These are phyloP conservation scores for Trapa incisa DNA, from an alignment of 345 rosid species.

Conservation along the genomic window DNA sequence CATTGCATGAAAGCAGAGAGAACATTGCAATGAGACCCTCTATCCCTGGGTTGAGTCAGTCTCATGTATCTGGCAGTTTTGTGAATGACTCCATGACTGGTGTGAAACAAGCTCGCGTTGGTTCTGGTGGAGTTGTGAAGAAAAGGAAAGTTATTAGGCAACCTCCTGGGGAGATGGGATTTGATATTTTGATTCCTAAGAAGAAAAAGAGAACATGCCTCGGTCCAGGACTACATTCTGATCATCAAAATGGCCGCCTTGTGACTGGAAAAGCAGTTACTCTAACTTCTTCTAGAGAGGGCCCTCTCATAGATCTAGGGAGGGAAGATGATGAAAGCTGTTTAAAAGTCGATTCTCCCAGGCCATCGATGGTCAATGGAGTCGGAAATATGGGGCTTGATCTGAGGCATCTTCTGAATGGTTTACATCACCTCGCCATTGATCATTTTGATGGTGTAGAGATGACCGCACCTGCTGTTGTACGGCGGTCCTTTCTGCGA, in stretches of 20 bases:
- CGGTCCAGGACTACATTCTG: conserved; percentile 26
- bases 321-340: conserved; percentile 29
- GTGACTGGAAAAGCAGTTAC: conserved; percentile 26
- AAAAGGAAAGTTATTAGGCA: conserved; percentile 46
- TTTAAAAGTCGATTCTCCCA: conserved; percentile 11
- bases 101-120: conserved; percentile 26
- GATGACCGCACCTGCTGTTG: conserved; percentile 30
- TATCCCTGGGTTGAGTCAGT: conserved; percentile 17
- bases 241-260: conserved; percentile 30
- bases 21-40: conserved; percentile 17
- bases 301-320: conserved; percentile 14
- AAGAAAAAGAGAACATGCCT: conserved; percentile 37
- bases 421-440: conserved; percentile 65
- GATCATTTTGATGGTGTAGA: conserved; percentile 57
- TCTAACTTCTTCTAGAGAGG: conserved; percentile 25
- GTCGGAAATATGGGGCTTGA: conserved; percentile 26
- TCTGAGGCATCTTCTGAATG: conserved; percentile 43
- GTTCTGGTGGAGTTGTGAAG: conserved; percentile 36
- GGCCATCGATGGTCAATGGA: conserved; percentile 13
- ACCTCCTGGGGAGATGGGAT: conserved; percentile 25
- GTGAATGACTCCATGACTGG: conserved; percentile 21
- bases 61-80: conserved; percentile 16
- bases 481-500: conserved; percentile 48
- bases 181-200: conserved; percentile 23
- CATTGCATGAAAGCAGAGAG: conserved; percentile 18